Evolutionary conservation across 352 stramenopile genomes (phyloP).

Genomic region (Phytophthora sp.): DNA sequence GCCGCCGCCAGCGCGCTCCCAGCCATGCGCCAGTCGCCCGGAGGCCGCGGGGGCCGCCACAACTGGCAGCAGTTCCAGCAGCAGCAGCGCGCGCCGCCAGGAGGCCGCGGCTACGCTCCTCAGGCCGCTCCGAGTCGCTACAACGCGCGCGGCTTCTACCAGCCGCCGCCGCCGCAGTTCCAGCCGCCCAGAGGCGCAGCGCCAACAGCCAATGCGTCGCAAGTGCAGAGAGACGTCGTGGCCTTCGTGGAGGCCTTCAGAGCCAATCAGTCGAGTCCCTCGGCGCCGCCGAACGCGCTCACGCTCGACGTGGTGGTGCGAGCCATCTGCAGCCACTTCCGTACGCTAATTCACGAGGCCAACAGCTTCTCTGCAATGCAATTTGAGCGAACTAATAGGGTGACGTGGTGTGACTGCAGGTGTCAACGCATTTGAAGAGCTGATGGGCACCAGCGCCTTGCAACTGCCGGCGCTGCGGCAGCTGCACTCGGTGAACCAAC

Average conservation of each 20-base stretch:
- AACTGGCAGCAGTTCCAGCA: slow-evolving; percentile 48
- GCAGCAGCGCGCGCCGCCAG: slow-evolving; percentile 20
- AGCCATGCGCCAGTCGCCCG: not conserved
- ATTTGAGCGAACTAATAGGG: too few species aligned
- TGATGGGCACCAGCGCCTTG: slow-evolving; percentile 46
- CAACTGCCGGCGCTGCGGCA: slow-evolving; percentile 60
- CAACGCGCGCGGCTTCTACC: slow-evolving; percentile 5
- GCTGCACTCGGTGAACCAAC: slow-evolving; percentile 70
- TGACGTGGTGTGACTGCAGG: too few species aligned
- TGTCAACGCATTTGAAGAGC: slow-evolving; percentile 58
- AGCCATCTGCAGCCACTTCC: slow-evolving; percentile 70
- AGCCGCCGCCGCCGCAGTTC: slow-evolving; percentile 1
- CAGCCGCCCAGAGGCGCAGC: not conserved
- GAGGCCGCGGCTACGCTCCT: not conserved
- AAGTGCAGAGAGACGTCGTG: slow-evolving; percentile 51
- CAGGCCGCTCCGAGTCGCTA: not conserved
- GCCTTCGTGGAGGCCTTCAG: slow-evolving; percentile 68
- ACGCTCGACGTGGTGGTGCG: slow-evolving; percentile 50
- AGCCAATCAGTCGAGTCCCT: slow-evolving; percentile 50
- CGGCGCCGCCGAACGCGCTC: slow-evolving; percentile 62
- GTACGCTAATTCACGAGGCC: slow-evolving; percentile 29
- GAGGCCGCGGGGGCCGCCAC: slow-evolving; percentile 17
- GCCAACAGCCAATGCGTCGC: slow-evolving; percentile 4
- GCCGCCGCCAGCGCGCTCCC: not conserved
- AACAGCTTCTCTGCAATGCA: too few species aligned